These are phyloP conservation scores for Ceratocystis cubensis DNA, from an alignment of 2,329 filamentous ascomycete genomes.

Conservation along the genomic window DNA sequence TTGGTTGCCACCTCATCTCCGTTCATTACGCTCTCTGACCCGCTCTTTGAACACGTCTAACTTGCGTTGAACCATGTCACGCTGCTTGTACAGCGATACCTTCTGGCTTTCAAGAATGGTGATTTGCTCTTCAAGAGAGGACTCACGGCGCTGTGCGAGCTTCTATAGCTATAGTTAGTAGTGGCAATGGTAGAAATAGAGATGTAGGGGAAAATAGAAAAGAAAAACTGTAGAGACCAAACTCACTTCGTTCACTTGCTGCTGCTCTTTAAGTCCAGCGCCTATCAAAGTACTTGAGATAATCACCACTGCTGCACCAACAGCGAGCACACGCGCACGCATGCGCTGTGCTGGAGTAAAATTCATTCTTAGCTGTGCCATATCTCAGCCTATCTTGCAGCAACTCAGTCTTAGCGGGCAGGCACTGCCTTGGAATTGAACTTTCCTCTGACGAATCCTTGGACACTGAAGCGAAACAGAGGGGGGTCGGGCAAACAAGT, in stretches of 20 bases:
- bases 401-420: neutral
- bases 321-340: slow-evolving; percentile 28
- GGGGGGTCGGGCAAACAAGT: neutral
- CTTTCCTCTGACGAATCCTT: neutral
- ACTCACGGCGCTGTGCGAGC: slow-evolving; percentile 30
- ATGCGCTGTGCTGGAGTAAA: slow-evolving; percentile 10
- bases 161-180: slow-evolving; percentile 24
- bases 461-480: neutral
- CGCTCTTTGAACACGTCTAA: slow-evolving; percentile 31
- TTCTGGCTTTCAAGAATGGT: slow-evolving; percentile 34
- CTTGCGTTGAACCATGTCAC: slow-evolving; percentile 33
- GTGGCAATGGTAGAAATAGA: neutral
- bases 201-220: neutral
- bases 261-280: slow-evolving; percentile 37
- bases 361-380: neutral
- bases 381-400: neutral
- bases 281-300: slow-evolving; percentile 38
- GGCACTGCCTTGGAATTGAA: neutral
- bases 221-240: neutral
- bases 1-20: slow-evolving; percentile 21
- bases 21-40: slow-evolving; percentile 30
- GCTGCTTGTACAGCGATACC: slow-evolving; percentile 30
- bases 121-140: slow-evolving; percentile 35
- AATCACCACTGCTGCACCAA: slow-evolving; percentile 36
- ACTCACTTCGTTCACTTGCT: slow-evolving; percentile 35